These are phyloP conservation scores for Crithidia expoeki DNA, from an alignment of 208 protist genomes.

Conservation along the genomic window DNA sequence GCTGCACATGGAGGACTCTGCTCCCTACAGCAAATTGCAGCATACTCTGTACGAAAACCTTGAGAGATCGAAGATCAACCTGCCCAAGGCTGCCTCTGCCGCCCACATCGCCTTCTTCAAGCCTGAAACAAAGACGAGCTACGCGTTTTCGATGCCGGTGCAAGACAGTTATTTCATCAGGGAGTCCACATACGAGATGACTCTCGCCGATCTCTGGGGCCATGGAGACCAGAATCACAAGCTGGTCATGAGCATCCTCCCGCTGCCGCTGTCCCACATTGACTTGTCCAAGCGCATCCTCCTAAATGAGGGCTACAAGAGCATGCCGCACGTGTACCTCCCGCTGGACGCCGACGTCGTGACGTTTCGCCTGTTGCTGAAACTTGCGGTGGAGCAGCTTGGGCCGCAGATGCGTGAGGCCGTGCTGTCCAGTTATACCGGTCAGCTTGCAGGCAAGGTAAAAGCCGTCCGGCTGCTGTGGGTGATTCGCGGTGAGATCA, in stretches of 20 bases:
- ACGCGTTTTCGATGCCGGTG: conserved; percentile 27
- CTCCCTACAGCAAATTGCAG: conserved; percentile 37
- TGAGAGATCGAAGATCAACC: background rate
- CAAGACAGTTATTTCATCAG: conserved; percentile 3
- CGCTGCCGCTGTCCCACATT: conserved; percentile 32
- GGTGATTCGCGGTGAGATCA: conserved; percentile 32
- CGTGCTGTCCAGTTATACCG: conserved; percentile 14
- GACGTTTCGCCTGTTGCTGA: conserved; percentile 38
- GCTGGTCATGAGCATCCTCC: conserved; percentile 54
- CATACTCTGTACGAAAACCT: conserved; percentile 26
- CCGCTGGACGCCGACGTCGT: conserved; percentile 1
- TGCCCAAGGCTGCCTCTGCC: conserved; percentile 22
- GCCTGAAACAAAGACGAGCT: conserved; percentile 12
- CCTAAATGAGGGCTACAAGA: conserved; percentile 52
- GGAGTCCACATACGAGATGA: conserved; percentile 11
- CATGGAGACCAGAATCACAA: conserved; percentile 20
- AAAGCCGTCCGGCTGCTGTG: conserved; percentile 33
- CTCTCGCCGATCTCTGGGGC: conserved; percentile 31
- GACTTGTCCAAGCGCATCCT: conserved; percentile 23
- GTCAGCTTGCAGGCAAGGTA: conserved; percentile 11
- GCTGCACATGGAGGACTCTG: conserved; percentile 28
- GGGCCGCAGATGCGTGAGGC: conserved; percentile 14
- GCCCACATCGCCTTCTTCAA: conserved; percentile 50
- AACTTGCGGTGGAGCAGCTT: conserved; percentile 40
- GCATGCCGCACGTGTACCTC: conserved; percentile 53